Evolutionary conservation across 331 rosid genomes (phyloP).

Genomic region (Erythrophleum ivorense): DNA sequence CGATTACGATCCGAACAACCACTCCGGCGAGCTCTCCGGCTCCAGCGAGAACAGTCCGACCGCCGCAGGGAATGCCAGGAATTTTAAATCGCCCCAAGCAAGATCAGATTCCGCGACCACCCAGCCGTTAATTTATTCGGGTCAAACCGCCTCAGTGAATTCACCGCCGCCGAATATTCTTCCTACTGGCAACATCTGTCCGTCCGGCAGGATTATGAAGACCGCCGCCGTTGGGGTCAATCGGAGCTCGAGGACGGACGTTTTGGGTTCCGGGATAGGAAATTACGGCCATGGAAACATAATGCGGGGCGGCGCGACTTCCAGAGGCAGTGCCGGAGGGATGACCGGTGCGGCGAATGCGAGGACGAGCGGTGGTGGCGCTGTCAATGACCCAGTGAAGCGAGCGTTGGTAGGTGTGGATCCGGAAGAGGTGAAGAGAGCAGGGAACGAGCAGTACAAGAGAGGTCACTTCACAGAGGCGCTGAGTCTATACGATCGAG

Average conservation of each 20-base stretch:
- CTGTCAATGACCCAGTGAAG: slow-evolving; percentile 35
- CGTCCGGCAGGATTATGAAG: slow-evolving; percentile 74
- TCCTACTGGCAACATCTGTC: slow-evolving; percentile 82
- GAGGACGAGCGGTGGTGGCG: slow-evolving; percentile 29
- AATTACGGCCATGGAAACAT: slow-evolving; percentile 87
- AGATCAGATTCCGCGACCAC: slow-evolving; percentile 60
- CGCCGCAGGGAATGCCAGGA: slow-evolving; percentile 45
- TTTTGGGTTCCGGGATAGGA: slow-evolving; percentile 75
- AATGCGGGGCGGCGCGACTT: slow-evolving; percentile 67
- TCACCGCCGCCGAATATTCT: slow-evolving; percentile 62
- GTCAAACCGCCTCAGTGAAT: slow-evolving; percentile 62
- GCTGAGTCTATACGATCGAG: slow-evolving; percentile 67
- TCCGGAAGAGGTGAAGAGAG: slow-evolving; percentile 78
- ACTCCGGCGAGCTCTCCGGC: slow-evolving; percentile 78
- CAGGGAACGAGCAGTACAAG: slow-evolving; percentile 76
- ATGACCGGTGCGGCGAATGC: not conserved
- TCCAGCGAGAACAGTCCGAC: slow-evolving; percentile 74
- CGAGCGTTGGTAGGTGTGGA: slow-evolving; percentile 46
- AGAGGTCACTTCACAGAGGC: slow-evolving; percentile 73
- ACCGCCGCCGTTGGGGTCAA: slow-evolving; percentile 41
- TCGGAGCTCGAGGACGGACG: slow-evolving; percentile 62
- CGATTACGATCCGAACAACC: slow-evolving; percentile 56
- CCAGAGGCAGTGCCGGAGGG: slow-evolving; percentile 41
- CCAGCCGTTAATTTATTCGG: slow-evolving; percentile 54
- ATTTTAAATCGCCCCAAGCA: slow-evolving; percentile 47